phyloP scores from a whole-genome alignment of 768 basidiomycete genomes.

The Termitomyces sp. region DNA sequence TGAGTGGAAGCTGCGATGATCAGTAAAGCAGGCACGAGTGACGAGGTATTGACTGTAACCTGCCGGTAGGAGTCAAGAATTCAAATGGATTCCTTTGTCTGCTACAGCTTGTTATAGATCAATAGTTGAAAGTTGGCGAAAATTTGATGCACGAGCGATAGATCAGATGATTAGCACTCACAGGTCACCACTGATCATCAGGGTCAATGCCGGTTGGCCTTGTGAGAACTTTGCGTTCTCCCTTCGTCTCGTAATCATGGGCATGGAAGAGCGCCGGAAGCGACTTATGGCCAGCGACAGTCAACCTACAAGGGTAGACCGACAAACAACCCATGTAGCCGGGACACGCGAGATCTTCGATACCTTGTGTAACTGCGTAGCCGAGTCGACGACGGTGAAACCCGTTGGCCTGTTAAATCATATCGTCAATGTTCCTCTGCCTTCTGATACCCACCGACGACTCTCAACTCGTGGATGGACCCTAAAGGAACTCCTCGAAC shows the following conservation, averaged over 20 bases:
- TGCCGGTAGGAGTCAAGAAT: too few relatives aligned
- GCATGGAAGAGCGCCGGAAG: neutral
- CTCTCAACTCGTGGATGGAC: slow-evolving; percentile 40
- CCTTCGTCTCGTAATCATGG: neutral
- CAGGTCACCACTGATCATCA: neutral
- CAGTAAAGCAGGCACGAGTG: too few relatives aligned
- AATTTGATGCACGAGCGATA: too few relatives aligned
- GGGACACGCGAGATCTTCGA: neutral
- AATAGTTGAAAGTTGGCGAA: too few relatives aligned
- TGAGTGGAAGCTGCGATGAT: too few relatives aligned
- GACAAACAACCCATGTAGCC: neutral
- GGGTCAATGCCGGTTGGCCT: neutral
- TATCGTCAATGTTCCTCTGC: neutral
- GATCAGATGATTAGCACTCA: too few relatives aligned
- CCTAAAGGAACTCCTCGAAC: slow-evolving; percentile 23
- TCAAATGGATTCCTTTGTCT: too few relatives aligned
- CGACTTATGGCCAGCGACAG: neutral
- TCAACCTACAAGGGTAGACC: neutral
- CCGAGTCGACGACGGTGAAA: too few relatives aligned
- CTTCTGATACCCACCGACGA: neutral
- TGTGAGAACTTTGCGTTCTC: neutral
- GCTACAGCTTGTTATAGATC: too few relatives aligned
- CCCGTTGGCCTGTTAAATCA: neutral
- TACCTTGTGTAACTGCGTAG: neutral
- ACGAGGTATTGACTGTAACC: too few relatives aligned